Evolutionary conservation across 352 stramenopile species (phyloP).

Genomic region (Pythium brassicae): DNA sequence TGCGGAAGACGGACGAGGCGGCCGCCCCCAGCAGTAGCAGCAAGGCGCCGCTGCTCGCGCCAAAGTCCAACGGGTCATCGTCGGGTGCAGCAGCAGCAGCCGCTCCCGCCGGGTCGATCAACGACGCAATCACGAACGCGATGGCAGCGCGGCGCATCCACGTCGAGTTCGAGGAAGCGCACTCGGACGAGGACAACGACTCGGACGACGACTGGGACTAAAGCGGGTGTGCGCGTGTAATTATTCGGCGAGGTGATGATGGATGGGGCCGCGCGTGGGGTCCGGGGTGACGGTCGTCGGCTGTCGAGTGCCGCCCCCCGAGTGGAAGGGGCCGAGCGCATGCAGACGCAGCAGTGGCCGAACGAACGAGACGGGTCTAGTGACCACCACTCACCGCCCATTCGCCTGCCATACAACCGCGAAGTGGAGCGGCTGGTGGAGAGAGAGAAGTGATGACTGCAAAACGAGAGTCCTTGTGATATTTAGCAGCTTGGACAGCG

Average conservation of each 20-base stretch:
- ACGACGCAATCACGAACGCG: constrained; percentile 76
- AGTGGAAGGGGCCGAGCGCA: constrained; percentile 10
- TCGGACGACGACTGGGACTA: constrained; percentile 84
- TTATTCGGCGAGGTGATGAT: background rate
- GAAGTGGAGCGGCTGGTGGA: background rate
- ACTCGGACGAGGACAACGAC: constrained; percentile 49
- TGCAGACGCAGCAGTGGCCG: background rate
- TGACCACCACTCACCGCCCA: background rate
- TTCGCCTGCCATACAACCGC: background rate
- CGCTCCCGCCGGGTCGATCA: constrained; percentile 55
- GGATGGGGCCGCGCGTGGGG: too few relatives aligned
- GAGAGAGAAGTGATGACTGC: background rate
- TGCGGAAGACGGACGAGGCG: constrained; percentile 35
- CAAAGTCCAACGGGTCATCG: background rate
- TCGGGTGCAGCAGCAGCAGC: constrained; percentile 20
- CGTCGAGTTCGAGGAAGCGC: constrained; percentile 70
- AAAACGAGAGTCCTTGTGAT: constrained; percentile 1
- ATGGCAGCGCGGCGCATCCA: constrained; percentile 78
- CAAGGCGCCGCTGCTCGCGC: background rate
- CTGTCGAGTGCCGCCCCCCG: constrained; percentile 5
- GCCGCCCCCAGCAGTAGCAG: background rate
- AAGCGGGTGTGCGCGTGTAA: too few relatives aligned
- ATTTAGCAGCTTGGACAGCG: background rate
- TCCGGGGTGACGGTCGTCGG: background rate
- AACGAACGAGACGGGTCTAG: too few relatives aligned